Percentiles rank a stretch among this genome's conserved stretches.
phyloP scores from a whole-genome alignment of 2,329 filamentous ascomycete genomes.

The Paracamarosporium sp. region DNA sequence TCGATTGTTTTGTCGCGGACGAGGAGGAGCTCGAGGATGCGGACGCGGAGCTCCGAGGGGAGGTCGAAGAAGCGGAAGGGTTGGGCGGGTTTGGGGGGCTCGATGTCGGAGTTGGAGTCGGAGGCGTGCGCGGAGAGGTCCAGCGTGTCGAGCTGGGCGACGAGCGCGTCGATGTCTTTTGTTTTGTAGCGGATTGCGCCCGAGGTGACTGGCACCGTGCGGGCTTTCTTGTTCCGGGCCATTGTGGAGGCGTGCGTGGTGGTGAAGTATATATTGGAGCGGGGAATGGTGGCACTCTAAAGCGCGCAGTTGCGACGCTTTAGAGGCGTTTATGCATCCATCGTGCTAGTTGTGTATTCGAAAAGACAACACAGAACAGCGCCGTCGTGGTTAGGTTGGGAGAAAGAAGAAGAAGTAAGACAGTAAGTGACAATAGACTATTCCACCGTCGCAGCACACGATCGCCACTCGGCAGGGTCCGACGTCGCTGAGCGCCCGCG shows the following conservation, averaged over 20 bases:
- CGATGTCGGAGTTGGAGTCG: conserved; percentile 9
- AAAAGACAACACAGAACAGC: conserved; percentile 4
- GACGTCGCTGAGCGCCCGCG: neutral
- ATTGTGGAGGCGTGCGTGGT: conserved; percentile 14
- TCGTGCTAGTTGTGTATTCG: conserved; percentile 31
- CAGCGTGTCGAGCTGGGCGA: conserved; percentile 32
- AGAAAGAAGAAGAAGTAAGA: too few species aligned
- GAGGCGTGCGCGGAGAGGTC: conserved; percentile 20
- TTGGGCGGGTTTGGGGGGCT: conserved; percentile 17
- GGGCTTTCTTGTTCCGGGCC: conserved; percentile 5
- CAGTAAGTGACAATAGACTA: too few species aligned
- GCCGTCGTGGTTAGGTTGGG: conserved; percentile 12
- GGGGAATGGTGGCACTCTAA: conserved; percentile 20
- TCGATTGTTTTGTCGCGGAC: conserved; percentile 65
- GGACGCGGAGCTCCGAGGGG: conserved; percentile 60
- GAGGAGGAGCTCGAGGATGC: conserved; percentile 56
- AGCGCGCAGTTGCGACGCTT: conserved; percentile 39
- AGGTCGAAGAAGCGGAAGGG: conserved; percentile 61
- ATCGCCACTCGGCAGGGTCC: neutral
- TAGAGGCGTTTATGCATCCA: conserved; percentile 52
- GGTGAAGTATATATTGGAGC: conserved; percentile 1
- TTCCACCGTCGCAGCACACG: neutral
- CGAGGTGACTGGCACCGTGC: neutral
- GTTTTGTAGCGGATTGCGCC: conserved; percentile 22
- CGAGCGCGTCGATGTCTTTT: conserved; percentile 34